A percentile compares a stretch with the other conserved stretches of the same genome.
phyloP scores from a whole-genome alignment of 495 filamentous ascomycete genomes.

The Penicillium arizonense region DNA sequence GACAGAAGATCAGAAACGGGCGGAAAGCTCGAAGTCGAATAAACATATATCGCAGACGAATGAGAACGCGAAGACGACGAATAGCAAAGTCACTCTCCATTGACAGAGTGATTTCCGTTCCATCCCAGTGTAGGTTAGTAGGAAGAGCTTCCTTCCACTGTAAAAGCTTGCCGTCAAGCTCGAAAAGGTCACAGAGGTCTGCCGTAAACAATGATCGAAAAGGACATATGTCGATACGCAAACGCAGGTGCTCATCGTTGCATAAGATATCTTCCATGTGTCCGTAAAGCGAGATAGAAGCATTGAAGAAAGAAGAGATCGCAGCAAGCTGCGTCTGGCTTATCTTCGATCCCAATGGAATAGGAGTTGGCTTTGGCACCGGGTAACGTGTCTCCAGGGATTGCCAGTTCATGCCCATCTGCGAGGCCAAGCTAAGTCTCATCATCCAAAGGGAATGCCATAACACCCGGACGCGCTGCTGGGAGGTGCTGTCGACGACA shows the following conservation, averaged over 20 bases:
- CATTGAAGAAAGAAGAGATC: not conserved
- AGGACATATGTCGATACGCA: not conserved
- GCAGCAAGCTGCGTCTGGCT: not conserved
- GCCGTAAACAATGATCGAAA: not conserved
- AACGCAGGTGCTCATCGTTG: not conserved
- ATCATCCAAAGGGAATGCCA: slow-evolving; percentile 17
- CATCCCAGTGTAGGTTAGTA: not conserved
- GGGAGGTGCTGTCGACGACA: not conserved
- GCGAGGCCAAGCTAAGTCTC: slow-evolving; percentile 12
- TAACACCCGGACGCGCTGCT: slow-evolving; percentile 8
- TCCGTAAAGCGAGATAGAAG: not conserved
- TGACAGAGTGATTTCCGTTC: not conserved
- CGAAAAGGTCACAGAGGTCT: not conserved
- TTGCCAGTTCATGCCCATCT: slow-evolving; percentile 10
- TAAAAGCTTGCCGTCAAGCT: not conserved
- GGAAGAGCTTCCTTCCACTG: not conserved
- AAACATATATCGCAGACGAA: slow-evolving; percentile 14
- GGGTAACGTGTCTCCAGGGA: slow-evolving; percentile 4
- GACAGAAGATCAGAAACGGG: slow-evolving; percentile 8
- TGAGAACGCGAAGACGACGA: slow-evolving; percentile 9
- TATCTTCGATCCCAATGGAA: not conserved
- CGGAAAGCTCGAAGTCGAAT: slow-evolving; percentile 19
- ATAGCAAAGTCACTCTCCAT: slow-evolving; percentile 1
- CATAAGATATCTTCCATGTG: not conserved
- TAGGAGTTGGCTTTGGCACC: not conserved